These are phyloP conservation scores for Pterulicium gracile DNA, from an alignment of 1,284 basidiomycete genomes.

Conservation along the genomic window DNA sequence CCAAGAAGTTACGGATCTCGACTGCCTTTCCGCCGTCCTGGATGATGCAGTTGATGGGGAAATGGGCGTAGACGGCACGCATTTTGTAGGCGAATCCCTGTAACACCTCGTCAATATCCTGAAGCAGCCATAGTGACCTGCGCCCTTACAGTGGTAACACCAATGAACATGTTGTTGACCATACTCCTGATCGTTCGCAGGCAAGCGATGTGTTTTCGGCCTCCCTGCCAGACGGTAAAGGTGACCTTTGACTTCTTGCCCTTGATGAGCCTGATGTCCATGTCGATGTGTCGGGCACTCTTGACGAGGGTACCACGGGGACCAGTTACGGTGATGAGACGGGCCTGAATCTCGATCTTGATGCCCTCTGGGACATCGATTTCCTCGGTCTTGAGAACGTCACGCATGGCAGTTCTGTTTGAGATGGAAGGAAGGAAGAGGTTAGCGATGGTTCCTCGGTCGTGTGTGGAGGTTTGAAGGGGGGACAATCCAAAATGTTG, in stretches of 20 bases:
- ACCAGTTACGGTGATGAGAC: slow-evolving; percentile 82
- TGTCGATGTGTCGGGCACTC: slow-evolving; percentile 90
- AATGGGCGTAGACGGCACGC: slow-evolving; percentile 98
- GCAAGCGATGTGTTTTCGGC: slow-evolving; percentile 97
- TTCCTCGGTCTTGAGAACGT: slow-evolving; percentile 91
- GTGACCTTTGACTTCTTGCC: slow-evolving; percentile 71
- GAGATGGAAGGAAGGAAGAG: slow-evolving; percentile 13
- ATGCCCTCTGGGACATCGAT: slow-evolving; percentile 84
- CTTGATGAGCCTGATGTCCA: slow-evolving; percentile 86
- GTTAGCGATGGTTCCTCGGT: too few species aligned
- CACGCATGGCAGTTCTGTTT: slow-evolving; percentile 67
- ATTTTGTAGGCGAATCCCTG: slow-evolving; percentile 99
- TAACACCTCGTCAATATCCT: slow-evolving; percentile 2
- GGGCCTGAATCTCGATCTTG: slow-evolving; percentile 78
- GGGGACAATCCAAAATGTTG: too few species aligned
- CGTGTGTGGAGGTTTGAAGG: too few species aligned
- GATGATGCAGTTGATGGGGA: slow-evolving; percentile 99
- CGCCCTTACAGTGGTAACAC: slow-evolving; percentile 76
- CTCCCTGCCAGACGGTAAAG: slow-evolving; percentile 97
- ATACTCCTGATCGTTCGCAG: slow-evolving; percentile 91
- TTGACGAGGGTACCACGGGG: slow-evolving; percentile 86
- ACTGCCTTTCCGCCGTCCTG: slow-evolving; percentile 68
- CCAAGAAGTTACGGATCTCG: slow-evolving; percentile 98
- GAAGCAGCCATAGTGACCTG: slow-evolving; percentile 4
- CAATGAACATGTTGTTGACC: slow-evolving; percentile 96